Base-by-base conservation (phyloP, 805 yeast genomes). In the Candida odintsovae region DNA sequence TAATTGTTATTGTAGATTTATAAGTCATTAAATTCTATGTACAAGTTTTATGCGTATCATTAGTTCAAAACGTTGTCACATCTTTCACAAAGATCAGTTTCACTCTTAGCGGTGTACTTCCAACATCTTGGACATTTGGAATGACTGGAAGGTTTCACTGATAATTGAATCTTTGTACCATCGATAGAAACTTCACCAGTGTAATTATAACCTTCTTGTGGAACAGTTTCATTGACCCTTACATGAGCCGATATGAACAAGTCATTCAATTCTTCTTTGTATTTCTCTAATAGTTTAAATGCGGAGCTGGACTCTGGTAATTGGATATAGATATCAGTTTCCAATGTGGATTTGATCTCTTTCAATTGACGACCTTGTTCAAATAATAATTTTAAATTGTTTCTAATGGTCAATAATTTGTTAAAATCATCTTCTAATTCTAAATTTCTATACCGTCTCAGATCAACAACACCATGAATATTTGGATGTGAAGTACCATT, bases 51-150 rank as follows among this genome's bases (percentile, higher is more conserved):
- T 36, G 35, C 11, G 11, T 28, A 13, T 19, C 19, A 19, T 40
- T 44, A 20, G 19, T 46, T 35, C 11, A 62, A 50, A 9, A 65
- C 76, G 6, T 65, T 66, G 3, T 67, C 70, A 67, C 98, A 92
- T 54, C 94, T 76, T 1, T 45, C 38, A 63, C 99, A 92, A 25
- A 90, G 67, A 1, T 62, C 63, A 11, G 78, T 78, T 31, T 73
- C 80, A 0, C 50, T 55, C 0, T 58, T 64, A 0, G 95, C 70
- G 8, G 77, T 77, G 59, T 67, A 81, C 58, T 87, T 87, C 99
- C 99, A 94, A 66, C 99, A 94, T 61, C 99, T 76, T 7, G 96
- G 96, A 62, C 99, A 94, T 58, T 90, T 90, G 44, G 67, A 66
- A 2, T 69, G 58, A 0, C 61, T 47, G 0, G 89, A 75, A 5